Percentiles rank a stretch among this genome's conserved stretches.
Conservation (phyloP, 2,329 filamentous ascomycete genomes). For the Diaporthe amygdali region DNA sequence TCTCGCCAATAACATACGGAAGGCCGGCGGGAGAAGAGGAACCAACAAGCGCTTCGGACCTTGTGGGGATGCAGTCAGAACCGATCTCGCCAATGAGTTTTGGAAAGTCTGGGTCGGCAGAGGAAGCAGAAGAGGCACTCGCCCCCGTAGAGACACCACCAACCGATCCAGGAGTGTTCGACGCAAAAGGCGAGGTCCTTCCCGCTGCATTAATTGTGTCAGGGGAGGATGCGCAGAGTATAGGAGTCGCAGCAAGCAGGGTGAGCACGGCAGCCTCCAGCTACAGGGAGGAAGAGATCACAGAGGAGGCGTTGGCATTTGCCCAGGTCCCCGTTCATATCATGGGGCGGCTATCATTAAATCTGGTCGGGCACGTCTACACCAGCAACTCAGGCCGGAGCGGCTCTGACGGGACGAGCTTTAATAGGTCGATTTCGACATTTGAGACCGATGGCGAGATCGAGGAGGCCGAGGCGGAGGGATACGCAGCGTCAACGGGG, state of each 20-base stretch:
- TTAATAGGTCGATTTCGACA: slow-evolving; percentile 16
- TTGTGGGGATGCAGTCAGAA: neutral
- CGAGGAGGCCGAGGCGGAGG: slow-evolving; percentile 10
- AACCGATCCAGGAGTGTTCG: neutral
- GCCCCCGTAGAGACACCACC: neutral
- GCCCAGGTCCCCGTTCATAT: slow-evolving; percentile 25
- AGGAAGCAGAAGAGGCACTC: neutral
- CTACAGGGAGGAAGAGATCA: slow-evolving; percentile 17
- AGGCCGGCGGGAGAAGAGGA: neutral
- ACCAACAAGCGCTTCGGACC: neutral
- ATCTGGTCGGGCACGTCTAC: slow-evolving; percentile 25
- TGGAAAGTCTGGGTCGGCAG: neutral
- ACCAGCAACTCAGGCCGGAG: slow-evolving; percentile 8
- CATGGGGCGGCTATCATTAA: slow-evolving; percentile 20
- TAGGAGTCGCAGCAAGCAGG: neutral
- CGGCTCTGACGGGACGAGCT: slow-evolving; percentile 20
- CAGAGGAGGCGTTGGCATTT: slow-evolving; percentile 24
- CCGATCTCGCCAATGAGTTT: slow-evolving; percentile 8
- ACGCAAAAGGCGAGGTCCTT: neutral
- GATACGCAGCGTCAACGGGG: slow-evolving; percentile 12
- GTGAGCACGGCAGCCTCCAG: slow-evolving; percentile 3
- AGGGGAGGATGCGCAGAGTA: neutral
- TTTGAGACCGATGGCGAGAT: slow-evolving; percentile 18
- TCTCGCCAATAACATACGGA: slow-evolving; percentile 10
- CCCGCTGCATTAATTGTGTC: neutral